Evolutionary conservation across 2,329 filamentous ascomycete genomes (phyloP), one percentile per base, ranked within the genome.

Genomic region (Drechslerella stenobrocha): DNA sequence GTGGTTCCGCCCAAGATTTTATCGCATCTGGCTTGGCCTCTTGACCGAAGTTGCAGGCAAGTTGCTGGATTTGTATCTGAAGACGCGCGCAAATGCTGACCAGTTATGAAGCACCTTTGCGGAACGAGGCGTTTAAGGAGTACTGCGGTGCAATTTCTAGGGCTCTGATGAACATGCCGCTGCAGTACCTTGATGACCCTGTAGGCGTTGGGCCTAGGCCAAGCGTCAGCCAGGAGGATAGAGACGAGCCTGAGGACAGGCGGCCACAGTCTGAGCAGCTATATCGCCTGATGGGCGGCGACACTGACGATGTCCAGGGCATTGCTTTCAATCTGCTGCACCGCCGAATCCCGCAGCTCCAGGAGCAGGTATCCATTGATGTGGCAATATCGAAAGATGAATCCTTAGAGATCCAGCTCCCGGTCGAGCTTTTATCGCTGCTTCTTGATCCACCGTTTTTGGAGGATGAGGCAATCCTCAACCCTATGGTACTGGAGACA

Each of bases 311-410:
- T 6, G 82, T 96, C 2, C 91, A 96, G 73, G 86, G 84, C 8
- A 86, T 89, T 1, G 88, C 89, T 0, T 97, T 91, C 75, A 82
- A 84, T 37, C 78, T 97, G 22, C 80, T 98, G 3, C 88, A 95
- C 74, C 83, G 83, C 48, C 85, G 87, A n/a, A 84, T 97, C 5
- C 90, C 90, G 0, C 81, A 81, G 1, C 79, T 81, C 0, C 92
- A 96, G 74, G 87, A 95, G 73, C 83, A 95, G 59, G 80, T 92
- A 0, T 93, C 91, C 0, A 81, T 97, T 28, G 87, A 96, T 70
- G 82, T 83, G 40, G 84, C 83, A 1, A 71, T 82, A 30, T 80
- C 79, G 1, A 78, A 78, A 65, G 75, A 77, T 32, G 72, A 72
- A 28, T 73, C 34, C 3, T 47, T n/a, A 26, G 83, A 82, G 45